Percentiles rank a stretch among this genome's conserved stretches.
These are phyloP conservation scores for Pinus tabuliformis DNA, from an alignment of 75 land plant species.

Conservation along the genomic window DNA sequence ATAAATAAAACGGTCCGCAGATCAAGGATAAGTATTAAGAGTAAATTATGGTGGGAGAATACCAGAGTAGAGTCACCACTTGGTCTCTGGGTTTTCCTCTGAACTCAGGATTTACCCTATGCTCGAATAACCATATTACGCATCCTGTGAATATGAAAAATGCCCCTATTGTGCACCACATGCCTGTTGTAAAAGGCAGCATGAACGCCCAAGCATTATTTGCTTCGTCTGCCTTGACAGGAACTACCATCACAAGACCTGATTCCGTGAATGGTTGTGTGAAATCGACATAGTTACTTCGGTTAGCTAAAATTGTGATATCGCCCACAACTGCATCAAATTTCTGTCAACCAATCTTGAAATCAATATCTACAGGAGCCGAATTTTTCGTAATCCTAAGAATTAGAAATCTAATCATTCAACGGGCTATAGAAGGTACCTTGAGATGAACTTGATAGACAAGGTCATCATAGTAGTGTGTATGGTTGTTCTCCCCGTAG, in stretches of 20 bases:
- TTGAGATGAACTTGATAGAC: conserved; percentile 43
- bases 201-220: conserved; percentile 46
- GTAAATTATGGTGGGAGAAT: no score
- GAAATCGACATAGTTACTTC: conserved; percentile 18
- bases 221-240: background rate
- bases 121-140: conserved; percentile 67
- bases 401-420: background rate
- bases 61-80: conserved; percentile 21
- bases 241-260: conserved; percentile 13
- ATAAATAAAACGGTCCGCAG: no score
- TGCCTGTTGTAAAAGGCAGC: conserved; percentile 33
- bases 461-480: conserved; percentile 42
- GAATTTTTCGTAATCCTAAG: background rate
- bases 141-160: conserved; percentile 44
- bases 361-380: background rate
- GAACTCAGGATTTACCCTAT: conserved; percentile 35
- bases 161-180: conserved; percentile 31
- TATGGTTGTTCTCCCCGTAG: conserved; percentile 9
- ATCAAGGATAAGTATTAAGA: no score
- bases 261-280: conserved; percentile 24
- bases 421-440: conserved; percentile 19
- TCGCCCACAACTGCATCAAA: conserved; percentile 30
- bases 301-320: conserved; percentile 12
- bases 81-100: conserved; percentile 28
- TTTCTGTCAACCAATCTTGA: background rate